Evolutionary conservation across 495 filamentous ascomycete species (phyloP), one percentile per base, ranked within the genome.

Genomic region (Cryomyces minteri): DNA sequence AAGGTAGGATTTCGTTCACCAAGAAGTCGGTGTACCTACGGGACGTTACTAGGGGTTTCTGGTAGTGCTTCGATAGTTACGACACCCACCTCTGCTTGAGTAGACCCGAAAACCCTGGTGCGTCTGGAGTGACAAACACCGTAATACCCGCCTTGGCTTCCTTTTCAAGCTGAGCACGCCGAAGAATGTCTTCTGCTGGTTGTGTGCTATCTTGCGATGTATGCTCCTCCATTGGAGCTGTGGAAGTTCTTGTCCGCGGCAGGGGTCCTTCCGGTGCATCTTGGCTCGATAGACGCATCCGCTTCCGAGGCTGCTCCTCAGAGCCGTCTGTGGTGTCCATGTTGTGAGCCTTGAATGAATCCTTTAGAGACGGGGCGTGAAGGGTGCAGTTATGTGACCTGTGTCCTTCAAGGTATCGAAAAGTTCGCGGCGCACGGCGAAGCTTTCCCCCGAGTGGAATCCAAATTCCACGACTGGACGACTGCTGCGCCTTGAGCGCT

Each of bases 11-110:
- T 64, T 98, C 90, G 58, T 94, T 85, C 46, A 98, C 90, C 41
- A 88, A 64, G 60, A 98, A 98, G 58, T 98, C 90, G 10, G 88
- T 93, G 62, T 86, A 98, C 52, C 85, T 90, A 11, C 25, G 32
- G 30, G 42, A 25, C 5, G 5, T 5, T 41, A 31, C 44, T 30
- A 53, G 39, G 33, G 14, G 0, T 4, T 25, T 10, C 11, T 2
- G 25, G 44, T 32, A 38, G n/a, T 8, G 7, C n/a, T 29, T 34
- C 5, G 4, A 32, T 12, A 40, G 14, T 11, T 29, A 28, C 29
- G 31, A 4, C 25, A 32, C 12, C 11, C 33, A 51, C 49, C 56
- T 50, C 42, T 56, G 54, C 52, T 64, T 64, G 34, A 62, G 41
- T 2, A 54, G 49, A 28, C 61, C 61, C 4, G 39, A 31, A 41